These are phyloP conservation scores for Marasmius oreades DNA, from an alignment of 1,284 basidiomycete species.

Conservation along the genomic window DNA sequence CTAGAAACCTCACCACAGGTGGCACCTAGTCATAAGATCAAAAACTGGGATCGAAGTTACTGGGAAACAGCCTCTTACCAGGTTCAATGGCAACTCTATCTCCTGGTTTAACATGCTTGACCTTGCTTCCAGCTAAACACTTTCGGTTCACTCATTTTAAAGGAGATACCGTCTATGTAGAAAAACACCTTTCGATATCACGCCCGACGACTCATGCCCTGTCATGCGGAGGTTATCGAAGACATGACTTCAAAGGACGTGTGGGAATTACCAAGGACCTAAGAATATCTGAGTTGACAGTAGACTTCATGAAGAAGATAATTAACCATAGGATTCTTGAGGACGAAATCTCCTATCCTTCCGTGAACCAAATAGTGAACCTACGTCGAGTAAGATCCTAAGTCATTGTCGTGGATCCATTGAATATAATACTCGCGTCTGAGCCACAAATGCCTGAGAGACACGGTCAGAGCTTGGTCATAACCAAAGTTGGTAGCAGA, in stretches of 20 bases:
- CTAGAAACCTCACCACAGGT: conserved; percentile 58
- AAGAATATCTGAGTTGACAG: conserved; percentile 1
- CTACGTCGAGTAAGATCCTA: conserved; percentile 29
- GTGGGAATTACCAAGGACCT: conserved; percentile 37
- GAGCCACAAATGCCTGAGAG: conserved; percentile 82
- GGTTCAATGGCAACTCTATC: conserved; percentile 88
- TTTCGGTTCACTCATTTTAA: neutral
- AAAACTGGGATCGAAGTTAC: neutral
- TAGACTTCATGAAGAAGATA: neutral
- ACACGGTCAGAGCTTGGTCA: conserved; percentile 10
- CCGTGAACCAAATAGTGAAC: conserved; percentile 77
- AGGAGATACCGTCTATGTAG: neutral
- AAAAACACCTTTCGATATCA: conserved; percentile 46
- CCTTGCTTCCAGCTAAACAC: conserved; percentile 60
- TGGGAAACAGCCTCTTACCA: neutral
- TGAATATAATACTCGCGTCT: conserved; percentile 55
- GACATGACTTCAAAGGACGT: neutral
- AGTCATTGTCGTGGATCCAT: neutral
- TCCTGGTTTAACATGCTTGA: conserved; percentile 74
- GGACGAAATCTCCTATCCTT: conserved; percentile 75
- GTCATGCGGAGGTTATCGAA: neutral
- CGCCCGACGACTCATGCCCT: conserved; percentile 54
- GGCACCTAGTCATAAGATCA: conserved; percentile 38
- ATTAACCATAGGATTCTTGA: conserved; percentile 73
- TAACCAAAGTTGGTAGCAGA: neutral